A percentile compares a stretch with the other conserved stretches of the same genome.
Evolutionary conservation across 163 green algal species (phyloP).

Genomic region (Prototheca wickerhamii): DNA sequence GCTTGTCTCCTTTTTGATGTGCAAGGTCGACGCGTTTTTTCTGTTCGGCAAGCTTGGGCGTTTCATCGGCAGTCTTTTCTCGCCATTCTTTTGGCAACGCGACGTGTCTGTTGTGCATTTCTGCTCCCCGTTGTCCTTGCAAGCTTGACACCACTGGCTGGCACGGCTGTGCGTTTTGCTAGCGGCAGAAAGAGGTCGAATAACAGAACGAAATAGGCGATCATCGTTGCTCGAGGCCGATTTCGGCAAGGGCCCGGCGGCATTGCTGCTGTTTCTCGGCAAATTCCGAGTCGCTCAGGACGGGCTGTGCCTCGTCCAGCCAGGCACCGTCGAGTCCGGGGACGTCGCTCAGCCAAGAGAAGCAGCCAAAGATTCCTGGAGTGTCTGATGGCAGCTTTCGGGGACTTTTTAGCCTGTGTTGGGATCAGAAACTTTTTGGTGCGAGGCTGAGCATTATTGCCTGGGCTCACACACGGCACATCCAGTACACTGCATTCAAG

Average conservation of each 20-base stretch:
- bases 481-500: too few species aligned
- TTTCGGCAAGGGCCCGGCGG: background rate
- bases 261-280: background rate
- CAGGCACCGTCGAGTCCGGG: background rate
- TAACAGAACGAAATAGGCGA: background rate
- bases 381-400: background rate
- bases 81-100: background rate
- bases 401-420: background rate
- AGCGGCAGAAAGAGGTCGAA: background rate
- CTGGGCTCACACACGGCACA: too few species aligned
- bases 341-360: background rate
- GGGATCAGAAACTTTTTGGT: background rate
- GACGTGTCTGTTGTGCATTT: background rate
- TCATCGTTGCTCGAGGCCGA: background rate
- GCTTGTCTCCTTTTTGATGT: background rate
- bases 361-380: conserved; percentile 1
- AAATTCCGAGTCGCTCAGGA: background rate
- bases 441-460: too few species aligned
- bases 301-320: background rate
- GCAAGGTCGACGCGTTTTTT: background rate
- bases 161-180: too few species aligned
- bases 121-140: too few species aligned
- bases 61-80: background rate
- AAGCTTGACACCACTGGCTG: too few species aligned
- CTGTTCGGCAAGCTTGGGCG: background rate